phyloP scores from a whole-genome alignment of 1,139 yeast genomes.

The Arxiozyma heterogenica region DNA sequence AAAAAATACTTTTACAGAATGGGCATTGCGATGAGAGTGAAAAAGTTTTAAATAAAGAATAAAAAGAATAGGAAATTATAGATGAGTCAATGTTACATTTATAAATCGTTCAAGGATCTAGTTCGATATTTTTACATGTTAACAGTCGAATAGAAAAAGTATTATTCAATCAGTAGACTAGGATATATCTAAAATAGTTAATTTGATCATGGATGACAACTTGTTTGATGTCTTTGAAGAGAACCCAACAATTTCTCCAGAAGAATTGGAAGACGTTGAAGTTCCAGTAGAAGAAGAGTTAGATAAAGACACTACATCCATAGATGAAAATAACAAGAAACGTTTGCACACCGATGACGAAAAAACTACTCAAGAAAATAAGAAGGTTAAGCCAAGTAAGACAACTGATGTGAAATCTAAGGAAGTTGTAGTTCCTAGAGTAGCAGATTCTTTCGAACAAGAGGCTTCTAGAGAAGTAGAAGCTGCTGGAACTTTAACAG shows the following conservation, averaged over 20 bases:
- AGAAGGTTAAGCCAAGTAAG: constrained; percentile 24
- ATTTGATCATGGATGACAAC: constrained; percentile 32
- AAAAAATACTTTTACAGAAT: background rate
- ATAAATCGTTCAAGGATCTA: too few species aligned
- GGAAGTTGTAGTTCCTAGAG: constrained; percentile 49
- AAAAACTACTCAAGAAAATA: constrained; percentile 7
- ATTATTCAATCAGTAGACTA: background rate
- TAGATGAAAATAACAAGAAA: constrained; percentile 9
- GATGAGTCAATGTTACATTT: background rate
- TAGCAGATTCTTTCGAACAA: constrained; percentile 81
- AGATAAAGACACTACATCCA: constrained; percentile 10
- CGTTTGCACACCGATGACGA: constrained; percentile 9
- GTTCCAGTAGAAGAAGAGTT: constrained; percentile 13
- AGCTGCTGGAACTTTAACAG: constrained; percentile 60
- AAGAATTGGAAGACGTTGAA: constrained; percentile 15
- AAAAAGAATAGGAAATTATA: background rate
- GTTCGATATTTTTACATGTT: too few species aligned
- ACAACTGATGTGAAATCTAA: constrained; percentile 32
- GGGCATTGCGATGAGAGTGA: background rate
- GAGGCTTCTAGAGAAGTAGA: constrained; percentile 85
- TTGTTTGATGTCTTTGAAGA: constrained; percentile 64
- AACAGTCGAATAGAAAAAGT: background rate
- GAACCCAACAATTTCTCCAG: constrained; percentile 35
- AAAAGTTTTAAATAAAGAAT: background rate
- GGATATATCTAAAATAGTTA: background rate